These are phyloP conservation scores for Fusarium sterilihyphosum DNA, from an alignment of 2,329 filamentous ascomycete species.

Conservation along the genomic window DNA sequence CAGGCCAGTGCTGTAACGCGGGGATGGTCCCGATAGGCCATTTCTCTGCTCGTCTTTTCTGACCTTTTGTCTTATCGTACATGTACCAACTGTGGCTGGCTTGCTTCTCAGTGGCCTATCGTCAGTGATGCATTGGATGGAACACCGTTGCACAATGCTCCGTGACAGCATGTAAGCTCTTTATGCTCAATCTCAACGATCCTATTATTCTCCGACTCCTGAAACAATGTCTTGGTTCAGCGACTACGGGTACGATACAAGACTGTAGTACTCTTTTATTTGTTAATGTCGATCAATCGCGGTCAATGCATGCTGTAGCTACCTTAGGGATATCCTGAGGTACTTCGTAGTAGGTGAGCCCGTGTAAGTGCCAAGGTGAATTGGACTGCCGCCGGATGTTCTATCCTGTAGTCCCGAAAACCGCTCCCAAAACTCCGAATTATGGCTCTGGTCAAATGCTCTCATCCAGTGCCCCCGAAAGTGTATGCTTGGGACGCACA, in stretches of 20 bases:
- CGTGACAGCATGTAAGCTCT: constrained; percentile 25
- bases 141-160: constrained; percentile 1
- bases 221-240: constrained; percentile 31
- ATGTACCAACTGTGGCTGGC: constrained; percentile 1
- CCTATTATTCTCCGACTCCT: constrained; percentile 19
- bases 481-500: neutral
- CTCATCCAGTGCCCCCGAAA: neutral
- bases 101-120: constrained; percentile 9
- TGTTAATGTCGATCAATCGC: neutral
- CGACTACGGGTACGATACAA: neutral
- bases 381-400: neutral
- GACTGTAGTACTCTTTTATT: neutral
- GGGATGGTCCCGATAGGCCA: constrained; percentile 40
- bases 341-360: neutral
- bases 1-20: constrained; percentile 21
- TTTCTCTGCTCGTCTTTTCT: constrained; percentile 5
- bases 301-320: neutral
- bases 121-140: constrained; percentile 20
- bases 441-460: neutral
- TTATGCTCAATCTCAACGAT: constrained; percentile 20
- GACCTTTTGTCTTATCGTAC: constrained; percentile 22
- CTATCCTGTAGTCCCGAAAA: neutral
- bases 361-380: neutral
- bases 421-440: neutral
- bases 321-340: neutral